Base-by-base conservation (phyloP, 768 basidiomycete genomes). In the Boletus coccyginus region DNA sequence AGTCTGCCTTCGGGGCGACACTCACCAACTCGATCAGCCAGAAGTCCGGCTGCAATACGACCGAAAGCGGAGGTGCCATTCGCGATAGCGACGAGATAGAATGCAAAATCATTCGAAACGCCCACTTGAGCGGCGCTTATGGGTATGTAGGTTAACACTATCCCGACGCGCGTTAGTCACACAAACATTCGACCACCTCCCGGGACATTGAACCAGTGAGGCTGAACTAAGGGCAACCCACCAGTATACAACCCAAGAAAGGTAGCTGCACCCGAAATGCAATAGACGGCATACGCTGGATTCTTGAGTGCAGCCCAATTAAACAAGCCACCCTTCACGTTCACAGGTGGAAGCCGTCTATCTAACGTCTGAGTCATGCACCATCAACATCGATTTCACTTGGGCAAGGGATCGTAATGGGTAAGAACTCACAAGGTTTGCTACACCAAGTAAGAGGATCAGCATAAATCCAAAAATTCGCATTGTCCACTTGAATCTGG, bases 401-500 rank as follows among this genome's bases (percentile, higher is more conserved):
- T 21, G 29, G 13, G 27, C 31, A 32, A 17, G 4, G 21, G 17
- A 32, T 11, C 2, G 16, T 11, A 13, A 48, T 21, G 21, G 21
- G 21, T 21, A 68, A 61, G 17, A 24, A 59, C 70, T 58, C 52
- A 81, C 78, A 46, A 89, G 54, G 67, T 86, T 88, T 14, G 81
- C 77, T 13, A 80, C 65, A 2, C 78, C 78, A 5, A 90, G 74
- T 2, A 78, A 65, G 14, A 77, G 58, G 1, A 87, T 57, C 0
- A 89, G 66, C 10, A 89, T 80, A 58, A 90, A 83, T 3, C 82
- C 88, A 42, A 90, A 70, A 33, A 86, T 80, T 13, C 90, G 78
- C 78, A 88, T 82, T 0, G 89, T 88, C 90, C 89, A 92, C 58
- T 75, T 74, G 68, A 91, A 92, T n/a, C 88, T 90, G 41, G 16